Evolutionary conservation across 73 alveolate species (phyloP), one percentile per base, ranked within the genome.

Genomic region (Diophrys sp.): DNA sequence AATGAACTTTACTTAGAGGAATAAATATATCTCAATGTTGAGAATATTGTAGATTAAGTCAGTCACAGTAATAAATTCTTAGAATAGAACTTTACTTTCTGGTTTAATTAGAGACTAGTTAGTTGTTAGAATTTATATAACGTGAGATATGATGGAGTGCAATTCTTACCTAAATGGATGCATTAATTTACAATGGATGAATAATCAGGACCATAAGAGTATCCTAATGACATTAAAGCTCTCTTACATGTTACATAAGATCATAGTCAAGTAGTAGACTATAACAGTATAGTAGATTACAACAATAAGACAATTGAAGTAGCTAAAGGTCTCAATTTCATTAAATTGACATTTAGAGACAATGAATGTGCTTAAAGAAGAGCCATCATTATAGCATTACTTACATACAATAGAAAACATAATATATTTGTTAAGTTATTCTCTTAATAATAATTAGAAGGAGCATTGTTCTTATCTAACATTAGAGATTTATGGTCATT

Each of bases 1-100:
- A 69, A 56, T 1, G 44, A 71, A 1, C 27, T 86, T 23, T 86
- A 79, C 56, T 25, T 86, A 62, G 93, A 86, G 27, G 89, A 86
- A 33, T n/a, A 69, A 0, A 33, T 86, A 28, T 86, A 86, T 70
- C 67, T 66, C 2, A 74, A 68, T 76, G 27, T 86, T 5, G 71
- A 73, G 29, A 27, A 74, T 23, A 80, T 86, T 53, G 56, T 73
- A 0, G n/a, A 26, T 23, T 33, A 75, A 18, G 23, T 1, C 14
- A 25, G 31, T n/a, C 0, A 29, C 11, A 31, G 1, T 29, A 14
- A 29, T n/a, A 54, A 81, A 30, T 69, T 87, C 67, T 32, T 72
- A 0, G 94, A 87, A 66, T 56, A 87, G 71, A 2, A 18, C 27
- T 1, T 80, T 2, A 26, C 67, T 1, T 87, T 75, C 67, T 87